Evolutionary conservation across 352 stramenopile genomes (phyloP).

Genomic region (Pythium scleroteichum): DNA sequence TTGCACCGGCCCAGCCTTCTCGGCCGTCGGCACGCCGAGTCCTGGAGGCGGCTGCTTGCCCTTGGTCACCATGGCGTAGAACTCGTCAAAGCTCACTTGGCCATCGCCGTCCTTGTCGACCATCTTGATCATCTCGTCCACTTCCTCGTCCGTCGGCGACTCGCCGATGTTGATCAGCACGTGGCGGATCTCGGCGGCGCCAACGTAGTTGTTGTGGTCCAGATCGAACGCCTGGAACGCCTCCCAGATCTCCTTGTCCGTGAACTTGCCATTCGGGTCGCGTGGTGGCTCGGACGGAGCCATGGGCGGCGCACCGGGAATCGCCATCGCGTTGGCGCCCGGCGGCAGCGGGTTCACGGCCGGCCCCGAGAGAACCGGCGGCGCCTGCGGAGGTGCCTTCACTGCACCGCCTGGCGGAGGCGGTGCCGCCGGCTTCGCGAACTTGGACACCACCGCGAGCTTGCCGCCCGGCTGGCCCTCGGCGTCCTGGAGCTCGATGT

Average conservation of each 20-base stretch:
- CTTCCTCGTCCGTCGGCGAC: constrained; percentile 93
- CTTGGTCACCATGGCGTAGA: constrained; percentile 95
- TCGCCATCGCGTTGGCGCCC: constrained; percentile 52
- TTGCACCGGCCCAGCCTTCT: constrained; percentile 30
- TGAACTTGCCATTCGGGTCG: constrained; percentile 95
- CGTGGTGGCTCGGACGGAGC: constrained; percentile 72
- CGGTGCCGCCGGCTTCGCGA: constrained; percentile 64
- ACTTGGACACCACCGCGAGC: constrained; percentile 87
- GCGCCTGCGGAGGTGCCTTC: constrained; percentile 56
- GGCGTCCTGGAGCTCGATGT: constrained; percentile 89
- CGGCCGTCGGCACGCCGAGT: constrained; percentile 47
- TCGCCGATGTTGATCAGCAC: constrained; percentile 96
- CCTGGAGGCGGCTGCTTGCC: constrained; percentile 90
- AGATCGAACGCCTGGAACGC: constrained; percentile 94
- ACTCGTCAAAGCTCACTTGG: constrained; percentile 95
- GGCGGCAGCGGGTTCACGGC: constrained; percentile 63
- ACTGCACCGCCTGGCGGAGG: constrained; percentile 33
- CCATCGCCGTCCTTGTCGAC: constrained; percentile 95
- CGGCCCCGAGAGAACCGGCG: constrained; percentile 61
- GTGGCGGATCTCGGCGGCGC: constrained; percentile 93
- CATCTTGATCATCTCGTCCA: constrained; percentile 97
- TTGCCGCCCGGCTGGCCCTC: constrained; percentile 76
- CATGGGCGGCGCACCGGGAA: constrained; percentile 49
- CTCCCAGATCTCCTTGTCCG: constrained; percentile 94
- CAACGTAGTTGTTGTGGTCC: constrained; percentile 96